phyloP scores from a whole-genome alignment of 2,329 filamentous ascomycete species.

The Aspergillus tubingensis region DNA sequence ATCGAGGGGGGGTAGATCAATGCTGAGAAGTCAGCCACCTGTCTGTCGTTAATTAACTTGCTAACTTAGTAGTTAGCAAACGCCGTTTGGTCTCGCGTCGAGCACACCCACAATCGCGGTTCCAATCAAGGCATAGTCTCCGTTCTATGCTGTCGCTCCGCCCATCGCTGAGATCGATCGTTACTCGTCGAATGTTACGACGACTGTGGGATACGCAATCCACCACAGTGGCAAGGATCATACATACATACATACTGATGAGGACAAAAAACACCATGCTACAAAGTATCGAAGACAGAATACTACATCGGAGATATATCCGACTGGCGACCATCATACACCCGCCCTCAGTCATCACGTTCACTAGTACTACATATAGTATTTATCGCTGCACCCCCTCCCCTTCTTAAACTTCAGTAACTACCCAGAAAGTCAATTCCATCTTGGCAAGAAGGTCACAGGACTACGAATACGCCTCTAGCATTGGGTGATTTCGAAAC shows the following conservation, averaged over 20 bases:
- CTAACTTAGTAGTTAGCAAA: neutral
- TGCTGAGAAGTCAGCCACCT: neutral
- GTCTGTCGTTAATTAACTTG: neutral
- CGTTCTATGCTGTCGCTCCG: neutral
- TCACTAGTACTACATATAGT: too few relatives aligned
- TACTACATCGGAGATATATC: neutral
- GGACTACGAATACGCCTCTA: neutral
- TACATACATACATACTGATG: neutral
- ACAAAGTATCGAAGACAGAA: neutral
- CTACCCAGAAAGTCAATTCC: slow-evolving; percentile 11
- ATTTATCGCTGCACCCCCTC: neutral
- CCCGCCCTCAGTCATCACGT: neutral
- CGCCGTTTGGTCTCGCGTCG: neutral
- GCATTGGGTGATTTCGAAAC: neutral
- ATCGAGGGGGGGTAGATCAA: neutral
- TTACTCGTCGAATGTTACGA: neutral
- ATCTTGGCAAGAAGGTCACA: slow-evolving; percentile 17
- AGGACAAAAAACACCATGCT: neutral
- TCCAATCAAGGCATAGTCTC: neutral
- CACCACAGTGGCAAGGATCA: neutral
- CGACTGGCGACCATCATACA: neutral
- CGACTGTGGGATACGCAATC: neutral
- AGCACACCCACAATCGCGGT: neutral
- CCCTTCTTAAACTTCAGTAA: neutral
- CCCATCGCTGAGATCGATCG: neutral